Percentiles rank a stretch among this genome's conserved stretches.
Conservation (phyloP, 495 filamentous ascomycete species). For the Aspergillus hancockii region DNA sequence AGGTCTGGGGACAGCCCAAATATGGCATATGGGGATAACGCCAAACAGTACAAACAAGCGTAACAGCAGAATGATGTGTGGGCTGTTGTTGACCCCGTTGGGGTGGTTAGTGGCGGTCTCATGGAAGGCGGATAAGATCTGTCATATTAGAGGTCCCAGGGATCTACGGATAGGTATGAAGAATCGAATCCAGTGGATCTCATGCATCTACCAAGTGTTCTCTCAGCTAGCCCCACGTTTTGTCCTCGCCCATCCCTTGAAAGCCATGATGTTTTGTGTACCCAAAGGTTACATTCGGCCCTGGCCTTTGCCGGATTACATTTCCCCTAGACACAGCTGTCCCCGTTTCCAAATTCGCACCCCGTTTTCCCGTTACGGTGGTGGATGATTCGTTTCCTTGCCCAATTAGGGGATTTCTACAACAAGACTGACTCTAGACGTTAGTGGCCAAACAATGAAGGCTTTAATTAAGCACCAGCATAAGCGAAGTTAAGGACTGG, state of each 20-base stretch:
- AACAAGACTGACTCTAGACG: background rate
- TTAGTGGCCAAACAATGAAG: slow-evolving; percentile 1
- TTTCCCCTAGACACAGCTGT: background rate
- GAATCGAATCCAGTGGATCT: slow-evolving; percentile 24
- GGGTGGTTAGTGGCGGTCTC: slow-evolving; percentile 12
- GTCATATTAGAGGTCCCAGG: slow-evolving; percentile 38
- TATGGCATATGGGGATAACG: background rate
- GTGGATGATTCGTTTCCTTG: background rate
- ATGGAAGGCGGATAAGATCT: slow-evolving; percentile 34
- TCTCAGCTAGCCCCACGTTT: slow-evolving; percentile 28
- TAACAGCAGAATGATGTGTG: background rate
- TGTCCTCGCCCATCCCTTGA: slow-evolving; percentile 2
- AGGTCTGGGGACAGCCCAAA: background rate
- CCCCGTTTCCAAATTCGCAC: background rate
- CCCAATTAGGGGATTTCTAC: background rate
- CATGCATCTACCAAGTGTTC: slow-evolving; percentile 19
- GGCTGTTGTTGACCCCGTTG: background rate
- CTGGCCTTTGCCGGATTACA: background rate
- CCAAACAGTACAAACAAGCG: background rate
- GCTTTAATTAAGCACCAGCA: slow-evolving; percentile 9
- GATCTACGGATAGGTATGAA: slow-evolving; percentile 21
- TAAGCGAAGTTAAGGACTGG: slow-evolving; percentile 10
- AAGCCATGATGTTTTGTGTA: background rate
- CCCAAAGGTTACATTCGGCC: background rate
- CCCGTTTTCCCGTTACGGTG: background rate